Base-by-base conservation (phyloP, 495 filamentous ascomycete genomes). In the Tuber brumale region DNA sequence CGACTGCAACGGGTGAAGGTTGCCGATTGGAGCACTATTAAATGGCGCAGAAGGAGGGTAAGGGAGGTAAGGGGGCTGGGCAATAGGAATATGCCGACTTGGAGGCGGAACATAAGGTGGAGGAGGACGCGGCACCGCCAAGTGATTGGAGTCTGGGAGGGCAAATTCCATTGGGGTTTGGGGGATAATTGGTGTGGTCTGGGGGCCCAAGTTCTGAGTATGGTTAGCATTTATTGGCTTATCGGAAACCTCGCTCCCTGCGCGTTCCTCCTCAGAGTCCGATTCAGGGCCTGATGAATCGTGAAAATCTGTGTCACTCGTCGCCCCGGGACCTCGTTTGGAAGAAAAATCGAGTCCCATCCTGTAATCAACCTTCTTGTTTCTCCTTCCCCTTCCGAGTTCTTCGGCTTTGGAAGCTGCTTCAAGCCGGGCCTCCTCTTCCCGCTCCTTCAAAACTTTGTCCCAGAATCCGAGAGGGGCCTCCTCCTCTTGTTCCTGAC, bases 371-470 rank as follows among this genome's bases (percentile, higher is more conserved):
- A 88, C 84, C 9, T 84, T 84, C 71, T 85, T 83, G 43, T 86
- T 84, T 81, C 86, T 87, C 77, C 92, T 94, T 37, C 96, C 95
- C 41, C 95, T 90, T 2, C 96, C 96, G 45, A 97, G 87, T 12
- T 88, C 89, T 81, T 95, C 87, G 44, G 88, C 86, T 70, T 88
- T 87, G 9, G 85, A 86, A 44, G 88, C 88, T 5, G 88, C 88
- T 77, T 96, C 93, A 75, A 87, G 87, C 7, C 87, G 86, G 0
- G 94, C 94, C 46, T 91, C 89, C 70, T 88, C 89, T 79, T 97
- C 93, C 41, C 95, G 92, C 81, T 95, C 87, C 70, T 89, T 87
- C 27, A 99, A 86, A 70, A 99, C 95, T 76, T 90, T 89, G 41
- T 96, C 94, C 95, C 95, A 99, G 2, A 95, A 88, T 35, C 88